phyloP scores from a whole-genome alignment of 371 early-diverging fungal genomes.

The Dentiscutata heterogama region DNA sequence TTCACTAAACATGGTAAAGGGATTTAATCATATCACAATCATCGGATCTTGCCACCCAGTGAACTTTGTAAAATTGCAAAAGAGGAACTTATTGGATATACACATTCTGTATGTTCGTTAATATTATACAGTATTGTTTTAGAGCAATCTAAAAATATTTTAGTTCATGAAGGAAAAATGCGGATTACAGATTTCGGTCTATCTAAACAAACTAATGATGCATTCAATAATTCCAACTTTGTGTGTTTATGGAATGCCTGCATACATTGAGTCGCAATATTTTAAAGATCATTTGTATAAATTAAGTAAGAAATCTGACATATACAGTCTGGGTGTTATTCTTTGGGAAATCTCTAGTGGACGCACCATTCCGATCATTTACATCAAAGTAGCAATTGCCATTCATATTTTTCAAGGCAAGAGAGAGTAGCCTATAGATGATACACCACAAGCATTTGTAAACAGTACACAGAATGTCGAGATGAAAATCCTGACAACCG shows the following conservation, averaged over 20 bases:
- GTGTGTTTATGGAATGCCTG: neutral
- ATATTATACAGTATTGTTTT: too few relatives aligned
- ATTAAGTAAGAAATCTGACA: neutral
- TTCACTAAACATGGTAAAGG: too few relatives aligned
- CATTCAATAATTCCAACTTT: neutral
- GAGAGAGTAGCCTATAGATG: neutral
- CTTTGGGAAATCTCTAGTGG: neutral
- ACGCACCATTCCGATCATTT: neutral
- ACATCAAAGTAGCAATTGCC: neutral
- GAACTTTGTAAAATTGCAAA: too few relatives aligned
- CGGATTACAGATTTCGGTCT: slow-evolving; percentile 8
- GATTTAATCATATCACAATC: too few relatives aligned
- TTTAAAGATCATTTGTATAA: neutral
- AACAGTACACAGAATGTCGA: slow-evolving; percentile 1
- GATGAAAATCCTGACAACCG: neutral
- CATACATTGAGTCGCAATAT: neutral
- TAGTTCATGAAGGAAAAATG: neutral
- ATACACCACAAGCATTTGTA: slow-evolving; percentile 2
- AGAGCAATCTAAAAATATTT: slow-evolving; percentile 22
- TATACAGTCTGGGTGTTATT: neutral
- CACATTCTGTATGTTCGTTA: too few relatives aligned
- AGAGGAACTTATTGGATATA: too few relatives aligned
- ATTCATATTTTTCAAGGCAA: neutral
- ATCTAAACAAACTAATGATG: neutral
- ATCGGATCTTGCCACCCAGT: too few relatives aligned